These are phyloP conservation scores for Cymbopogon citratus DNA, from an alignment of 176 grass and related monocot genomes.

Conservation along the genomic window DNA sequence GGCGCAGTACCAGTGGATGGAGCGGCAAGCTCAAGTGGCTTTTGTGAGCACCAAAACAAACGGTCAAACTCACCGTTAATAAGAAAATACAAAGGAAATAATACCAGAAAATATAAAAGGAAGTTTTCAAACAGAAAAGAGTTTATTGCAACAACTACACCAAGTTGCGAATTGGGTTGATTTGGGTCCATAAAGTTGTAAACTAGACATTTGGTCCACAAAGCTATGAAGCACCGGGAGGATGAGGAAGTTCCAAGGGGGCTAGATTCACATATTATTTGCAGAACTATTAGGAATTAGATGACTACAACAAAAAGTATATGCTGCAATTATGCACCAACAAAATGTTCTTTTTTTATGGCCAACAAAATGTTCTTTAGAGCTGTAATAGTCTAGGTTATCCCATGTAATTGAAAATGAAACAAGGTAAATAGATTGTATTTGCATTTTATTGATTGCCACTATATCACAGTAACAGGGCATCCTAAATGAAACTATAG, in stretches of 20 bases:
- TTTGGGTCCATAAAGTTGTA: not conserved
- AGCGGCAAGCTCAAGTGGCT: constrained; percentile 57
- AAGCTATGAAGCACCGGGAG: not conserved
- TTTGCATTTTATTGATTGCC: not conserved
- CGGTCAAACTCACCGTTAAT: not conserved
- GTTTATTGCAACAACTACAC: not conserved
- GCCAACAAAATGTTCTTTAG: not conserved
- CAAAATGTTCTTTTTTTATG: not conserved
- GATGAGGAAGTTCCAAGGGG: no score
- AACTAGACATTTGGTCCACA: not conserved
- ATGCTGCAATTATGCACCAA: not conserved
- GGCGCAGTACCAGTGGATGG: constrained; percentile 27
- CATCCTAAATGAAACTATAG: not conserved
- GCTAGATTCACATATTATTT: not conserved
- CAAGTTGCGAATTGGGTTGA: not conserved
- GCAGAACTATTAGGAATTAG: not conserved
- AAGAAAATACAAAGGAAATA: constrained; percentile 6
- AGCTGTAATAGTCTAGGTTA: not conserved
- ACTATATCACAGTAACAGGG: not conserved
- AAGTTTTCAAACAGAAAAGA: not conserved
- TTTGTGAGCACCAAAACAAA: constrained; percentile 24
- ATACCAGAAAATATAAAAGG: not conserved
- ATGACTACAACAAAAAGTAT: constrained; percentile 1
- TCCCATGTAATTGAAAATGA: not conserved
- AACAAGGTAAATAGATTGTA: not conserved